Evolutionary conservation across 441 rosid genomes (phyloP).

Genomic region (Rhodomyrtus psidioides): DNA sequence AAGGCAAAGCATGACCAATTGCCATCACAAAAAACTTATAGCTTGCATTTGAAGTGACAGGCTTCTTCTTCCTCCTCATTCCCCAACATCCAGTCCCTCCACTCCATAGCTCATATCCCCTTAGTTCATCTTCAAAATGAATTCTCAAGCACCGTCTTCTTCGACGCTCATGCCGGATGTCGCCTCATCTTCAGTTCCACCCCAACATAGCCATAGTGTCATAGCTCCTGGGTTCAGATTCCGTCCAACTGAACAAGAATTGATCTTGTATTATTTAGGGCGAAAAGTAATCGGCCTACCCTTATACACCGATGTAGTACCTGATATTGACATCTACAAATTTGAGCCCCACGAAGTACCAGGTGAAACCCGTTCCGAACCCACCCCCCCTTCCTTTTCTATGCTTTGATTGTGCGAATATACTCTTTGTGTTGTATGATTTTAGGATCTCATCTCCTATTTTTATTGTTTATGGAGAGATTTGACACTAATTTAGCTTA

Average conservation of each 20-base stretch:
- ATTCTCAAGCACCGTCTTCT: background rate
- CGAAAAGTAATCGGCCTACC: background rate
- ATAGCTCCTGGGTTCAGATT: background rate
- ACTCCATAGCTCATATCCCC: background rate
- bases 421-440: background rate
- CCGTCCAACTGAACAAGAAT: background rate
- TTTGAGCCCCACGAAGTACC: background rate
- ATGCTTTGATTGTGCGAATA: background rate
- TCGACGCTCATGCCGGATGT: background rate
- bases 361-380: background rate
- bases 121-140: background rate
- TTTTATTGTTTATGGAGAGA: background rate
- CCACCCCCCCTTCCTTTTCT: background rate
- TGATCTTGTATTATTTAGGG: background rate
- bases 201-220: background rate
- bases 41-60: conserved; percentile 75
- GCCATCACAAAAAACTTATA: conserved; percentile 23
- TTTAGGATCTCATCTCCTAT: background rate
- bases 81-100: background rate
- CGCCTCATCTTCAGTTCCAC: background rate
- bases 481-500: no score
- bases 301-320: background rate
- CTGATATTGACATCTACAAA: background rate
- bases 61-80: conserved; percentile 3
- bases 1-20: background rate